Conservation (phyloP, 176 grass and related monocot species). For the Puya raimondii region DNA sequence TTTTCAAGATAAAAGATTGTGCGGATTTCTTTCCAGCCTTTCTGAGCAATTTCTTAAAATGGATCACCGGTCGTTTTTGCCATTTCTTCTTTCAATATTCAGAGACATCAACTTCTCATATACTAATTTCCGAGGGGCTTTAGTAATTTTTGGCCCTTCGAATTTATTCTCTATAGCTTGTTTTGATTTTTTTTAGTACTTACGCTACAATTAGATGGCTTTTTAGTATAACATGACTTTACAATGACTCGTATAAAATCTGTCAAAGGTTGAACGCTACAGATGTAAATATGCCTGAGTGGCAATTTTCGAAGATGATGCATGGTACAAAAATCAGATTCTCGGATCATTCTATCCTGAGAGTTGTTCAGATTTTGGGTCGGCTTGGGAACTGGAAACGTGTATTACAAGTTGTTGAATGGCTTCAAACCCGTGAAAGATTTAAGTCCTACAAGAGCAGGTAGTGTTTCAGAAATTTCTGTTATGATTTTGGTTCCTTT, state of each 20-base stretch:
- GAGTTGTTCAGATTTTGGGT: constrained; percentile 76
- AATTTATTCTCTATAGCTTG: neutral
- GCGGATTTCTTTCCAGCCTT: too few species aligned
- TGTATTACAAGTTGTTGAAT: constrained; percentile 89
- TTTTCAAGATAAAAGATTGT: neutral
- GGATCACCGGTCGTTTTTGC: too few species aligned
- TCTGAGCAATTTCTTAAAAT: too few species aligned
- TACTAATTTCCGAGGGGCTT: too few species aligned
- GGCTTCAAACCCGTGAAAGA: constrained; percentile 83
- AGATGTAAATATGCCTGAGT: constrained; percentile 85
- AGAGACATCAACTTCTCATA: too few species aligned
- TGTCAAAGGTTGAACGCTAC: constrained; percentile 76
- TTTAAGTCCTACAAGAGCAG: constrained; percentile 86
- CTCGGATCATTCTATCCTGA: constrained; percentile 79
- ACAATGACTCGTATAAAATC: neutral
- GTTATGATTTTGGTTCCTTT: neutral
- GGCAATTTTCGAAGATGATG: constrained; percentile 87
- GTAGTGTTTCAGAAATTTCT: constrained; percentile 21
- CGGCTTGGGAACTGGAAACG: constrained; percentile 79
- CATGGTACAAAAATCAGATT: constrained; percentile 81
- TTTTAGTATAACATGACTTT: neutral
- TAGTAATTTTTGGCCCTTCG: neutral
- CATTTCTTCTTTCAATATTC: too few species aligned
- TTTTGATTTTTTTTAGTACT: constrained; percentile 2
- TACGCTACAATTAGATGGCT: neutral